Evolutionary conservation across 768 basidiomycete species (phyloP).

Genomic region (Tubosaeta sp.): DNA sequence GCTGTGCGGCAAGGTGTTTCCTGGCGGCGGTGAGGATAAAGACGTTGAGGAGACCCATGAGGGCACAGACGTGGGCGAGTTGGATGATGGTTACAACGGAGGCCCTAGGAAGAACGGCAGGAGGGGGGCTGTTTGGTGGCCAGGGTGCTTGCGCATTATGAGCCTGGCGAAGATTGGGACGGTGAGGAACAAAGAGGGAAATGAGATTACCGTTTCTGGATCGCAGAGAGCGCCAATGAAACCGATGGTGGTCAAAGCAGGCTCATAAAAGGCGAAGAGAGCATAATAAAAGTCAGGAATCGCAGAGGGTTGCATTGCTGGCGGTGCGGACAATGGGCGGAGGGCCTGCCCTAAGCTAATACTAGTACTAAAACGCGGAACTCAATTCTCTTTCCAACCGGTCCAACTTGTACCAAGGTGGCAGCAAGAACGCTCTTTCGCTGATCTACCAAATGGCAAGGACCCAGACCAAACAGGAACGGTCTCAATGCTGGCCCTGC

Average conservation of each 20-base stretch:
- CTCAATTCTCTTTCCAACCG: constrained; percentile 28
- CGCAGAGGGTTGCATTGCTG: constrained; percentile 38
- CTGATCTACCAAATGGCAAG: constrained; percentile 71
- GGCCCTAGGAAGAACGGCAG: constrained; percentile 49
- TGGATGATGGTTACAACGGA: constrained; percentile 69
- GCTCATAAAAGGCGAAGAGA: constrained; percentile 73
- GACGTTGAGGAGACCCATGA: constrained; percentile 66
- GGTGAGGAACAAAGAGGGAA: not conserved
- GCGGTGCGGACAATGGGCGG: not conserved
- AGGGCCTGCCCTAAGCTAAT: no score
- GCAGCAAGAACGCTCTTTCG: constrained; percentile 34
- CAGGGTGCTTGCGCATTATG: constrained; percentile 77
- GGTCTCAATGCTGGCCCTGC: constrained; percentile 66
- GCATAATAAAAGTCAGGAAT: constrained; percentile 71
- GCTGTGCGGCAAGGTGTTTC: constrained; percentile 52
- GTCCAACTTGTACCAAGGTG: constrained; percentile 68
- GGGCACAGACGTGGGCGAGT: constrained; percentile 73
- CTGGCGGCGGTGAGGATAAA: constrained; percentile 62
- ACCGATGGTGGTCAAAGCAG: constrained; percentile 58
- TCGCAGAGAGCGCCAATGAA: constrained; percentile 63
- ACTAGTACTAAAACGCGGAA: not conserved
- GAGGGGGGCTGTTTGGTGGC: constrained; percentile 46
- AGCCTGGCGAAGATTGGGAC: constrained; percentile 38
- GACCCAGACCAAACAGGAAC: constrained; percentile 59
- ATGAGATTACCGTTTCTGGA: constrained; percentile 52